Conservation (phyloP, 106 monocot species). For the Narthecium ossifragum region DNA sequence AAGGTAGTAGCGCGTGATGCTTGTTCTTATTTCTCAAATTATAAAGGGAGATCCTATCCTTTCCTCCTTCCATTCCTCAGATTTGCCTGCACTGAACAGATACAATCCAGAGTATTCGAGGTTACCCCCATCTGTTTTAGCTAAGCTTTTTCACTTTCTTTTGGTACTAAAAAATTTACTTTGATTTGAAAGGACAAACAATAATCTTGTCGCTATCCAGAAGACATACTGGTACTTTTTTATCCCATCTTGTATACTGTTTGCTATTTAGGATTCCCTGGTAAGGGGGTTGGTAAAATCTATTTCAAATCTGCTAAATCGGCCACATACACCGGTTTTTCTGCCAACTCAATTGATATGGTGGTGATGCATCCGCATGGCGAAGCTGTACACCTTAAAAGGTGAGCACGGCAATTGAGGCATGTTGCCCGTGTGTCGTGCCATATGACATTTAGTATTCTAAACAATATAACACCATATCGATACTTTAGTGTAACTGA, state of each 20-base stretch:
- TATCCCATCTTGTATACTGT: conserved; percentile 15
- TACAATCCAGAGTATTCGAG: conserved; percentile 27
- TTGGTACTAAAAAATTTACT: conserved; percentile 34
- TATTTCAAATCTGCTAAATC: conserved; percentile 36
- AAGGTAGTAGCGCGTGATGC: conserved; percentile 2
- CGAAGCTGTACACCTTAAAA: conserved; percentile 72
- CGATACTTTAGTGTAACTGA: too few relatives aligned
- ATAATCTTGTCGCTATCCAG: conserved; percentile 26
- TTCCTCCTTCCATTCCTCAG: background rate
- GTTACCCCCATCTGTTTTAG: conserved; percentile 17
- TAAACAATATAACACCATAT: conserved; percentile 4
- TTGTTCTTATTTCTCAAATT: conserved; percentile 3
- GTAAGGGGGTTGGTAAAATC: conserved; percentile 77
- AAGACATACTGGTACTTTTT: conserved; percentile 44
- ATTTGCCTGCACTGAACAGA: conserved; percentile 4
- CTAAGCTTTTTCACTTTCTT: conserved; percentile 14
- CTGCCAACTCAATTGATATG: conserved; percentile 70
- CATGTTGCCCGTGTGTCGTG: conserved; percentile 96
- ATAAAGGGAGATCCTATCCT: conserved; percentile 5
- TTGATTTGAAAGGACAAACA: conserved; percentile 31
- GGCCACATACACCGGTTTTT: conserved; percentile 34
- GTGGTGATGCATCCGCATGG: conserved; percentile 64
- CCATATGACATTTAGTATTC: conserved; percentile 49
- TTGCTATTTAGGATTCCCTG: conserved; percentile 54
- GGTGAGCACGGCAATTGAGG: conserved; percentile 99